These are phyloP conservation scores for Boletus bicolor DNA, from an alignment of 768 basidiomycete species.

Conservation along the genomic window DNA sequence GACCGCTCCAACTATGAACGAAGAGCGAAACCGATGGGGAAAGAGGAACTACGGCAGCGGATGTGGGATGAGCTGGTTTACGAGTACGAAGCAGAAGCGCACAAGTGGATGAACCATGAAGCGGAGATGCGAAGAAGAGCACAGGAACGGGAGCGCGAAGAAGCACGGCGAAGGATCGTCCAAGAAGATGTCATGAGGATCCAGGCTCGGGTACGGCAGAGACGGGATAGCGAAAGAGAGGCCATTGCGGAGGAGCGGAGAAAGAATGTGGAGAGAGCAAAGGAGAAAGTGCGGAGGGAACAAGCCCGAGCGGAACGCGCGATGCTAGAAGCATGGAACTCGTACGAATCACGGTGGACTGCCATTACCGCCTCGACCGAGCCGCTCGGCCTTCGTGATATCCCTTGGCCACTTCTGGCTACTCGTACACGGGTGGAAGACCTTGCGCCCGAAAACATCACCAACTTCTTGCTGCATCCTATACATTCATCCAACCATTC, in stretches of 20 bases:
- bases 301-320: conserved; percentile 42
- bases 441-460: conserved; percentile 53
- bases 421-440: conserved; percentile 44
- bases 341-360: conserved; percentile 68
- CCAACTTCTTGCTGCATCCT: conserved; percentile 61
- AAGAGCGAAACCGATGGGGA: conserved; percentile 24
- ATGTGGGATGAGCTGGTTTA: conserved; percentile 54
- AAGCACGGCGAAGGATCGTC: conserved; percentile 42
- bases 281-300: conserved; percentile 45
- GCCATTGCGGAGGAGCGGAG: conserved; percentile 47
- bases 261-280: conserved; percentile 30
- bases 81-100: conserved; percentile 48
- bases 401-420: conserved; percentile 67
- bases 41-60: conserved; percentile 35
- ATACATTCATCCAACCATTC: conserved; percentile 56
- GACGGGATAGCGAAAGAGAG: conserved; percentile 48
- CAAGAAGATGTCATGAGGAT: conserved; percentile 56
- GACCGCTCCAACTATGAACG: conserved; percentile 29
- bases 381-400: conserved; percentile 51
- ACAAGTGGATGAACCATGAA: conserved; percentile 52
- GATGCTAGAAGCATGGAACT: conserved; percentile 54
- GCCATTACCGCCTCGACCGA: conserved; percentile 44
- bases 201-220: conserved; percentile 49
- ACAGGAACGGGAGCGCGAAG: conserved; percentile 42
- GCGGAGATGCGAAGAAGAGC: conserved; percentile 44